Percentiles rank a stretch among this genome's conserved stretches.
Conservation (phyloP, 176 grass and related monocot genomes). For the Musa beccarii region DNA sequence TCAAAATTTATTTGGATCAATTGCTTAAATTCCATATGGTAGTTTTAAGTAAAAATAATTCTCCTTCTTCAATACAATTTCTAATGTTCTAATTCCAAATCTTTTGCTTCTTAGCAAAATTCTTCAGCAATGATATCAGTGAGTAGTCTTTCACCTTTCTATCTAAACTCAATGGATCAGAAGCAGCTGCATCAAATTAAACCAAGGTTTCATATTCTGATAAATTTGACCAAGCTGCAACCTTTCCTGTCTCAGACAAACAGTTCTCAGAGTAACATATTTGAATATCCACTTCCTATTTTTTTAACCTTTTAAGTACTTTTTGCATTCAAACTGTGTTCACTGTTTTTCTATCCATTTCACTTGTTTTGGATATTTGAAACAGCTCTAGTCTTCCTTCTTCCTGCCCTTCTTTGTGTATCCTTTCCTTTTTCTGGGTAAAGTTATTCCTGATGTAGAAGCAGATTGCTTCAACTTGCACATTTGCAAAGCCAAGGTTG, state of each 20-base stretch:
- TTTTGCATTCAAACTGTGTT: not conserved
- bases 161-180: not conserved
- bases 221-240: not conserved
- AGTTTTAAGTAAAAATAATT: constrained; percentile 3
- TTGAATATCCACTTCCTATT: not conserved
- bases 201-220: not conserved
- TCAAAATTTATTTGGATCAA: constrained; percentile 17
- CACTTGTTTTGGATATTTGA: constrained; percentile 21
- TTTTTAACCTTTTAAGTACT: too few species aligned
- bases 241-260: not conserved
- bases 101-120: not conserved
- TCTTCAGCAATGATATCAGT: not conserved
- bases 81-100: not conserved
- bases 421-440: constrained; percentile 31
- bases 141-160: not conserved
- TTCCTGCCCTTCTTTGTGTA: constrained; percentile 22
- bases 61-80: not conserved
- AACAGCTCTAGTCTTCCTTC: constrained; percentile 3
- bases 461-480: constrained; percentile 27
- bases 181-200: not conserved
- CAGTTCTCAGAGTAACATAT: not conserved
- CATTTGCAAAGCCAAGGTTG: constrained; percentile 56
- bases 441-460: constrained; percentile 22
- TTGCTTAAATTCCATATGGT: constrained; percentile 9
- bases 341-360: not conserved